Evolutionary conservation across 2,329 filamentous ascomycete species (phyloP).

Genomic region (Fonsecaea multimorphosa): DNA sequence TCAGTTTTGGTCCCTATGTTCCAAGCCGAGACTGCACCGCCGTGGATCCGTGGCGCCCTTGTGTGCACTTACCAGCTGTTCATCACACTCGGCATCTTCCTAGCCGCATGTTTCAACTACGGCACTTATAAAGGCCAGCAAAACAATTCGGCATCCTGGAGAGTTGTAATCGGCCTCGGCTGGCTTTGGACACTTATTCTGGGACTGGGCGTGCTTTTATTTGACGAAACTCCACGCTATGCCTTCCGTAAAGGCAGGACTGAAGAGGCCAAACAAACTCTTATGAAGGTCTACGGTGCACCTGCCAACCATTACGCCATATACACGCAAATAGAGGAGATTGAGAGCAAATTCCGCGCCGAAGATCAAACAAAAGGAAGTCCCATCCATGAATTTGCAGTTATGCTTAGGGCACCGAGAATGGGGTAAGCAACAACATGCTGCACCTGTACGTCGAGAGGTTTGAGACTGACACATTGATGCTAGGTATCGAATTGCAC

Average conservation of each 20-base stretch:
- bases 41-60: conserved; percentile 53
- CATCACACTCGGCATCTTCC: conserved; percentile 54
- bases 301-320: conserved; percentile 61
- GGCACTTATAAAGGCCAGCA: conserved; percentile 43
- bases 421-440: conserved; percentile 43
- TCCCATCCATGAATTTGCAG: conserved; percentile 49
- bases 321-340: conserved; percentile 31
- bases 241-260: conserved; percentile 61
- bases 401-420: conserved; percentile 55
- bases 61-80: conserved; percentile 55
- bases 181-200: conserved; percentile 63
- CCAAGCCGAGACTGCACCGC: conserved; percentile 51
- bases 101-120: conserved; percentile 55
- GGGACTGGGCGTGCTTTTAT: conserved; percentile 59
- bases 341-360: conserved; percentile 43
- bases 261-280: conserved; percentile 57
- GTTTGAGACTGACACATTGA: not conserved
- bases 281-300: conserved; percentile 62
- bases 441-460: not conserved
- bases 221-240: conserved; percentile 64
- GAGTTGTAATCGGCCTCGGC: conserved; percentile 61
- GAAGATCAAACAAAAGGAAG: conserved; percentile 59
- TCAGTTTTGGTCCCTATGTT: conserved; percentile 55
- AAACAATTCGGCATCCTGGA: conserved; percentile 47
- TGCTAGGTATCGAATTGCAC: conserved; percentile 43